A percentile compares a stretch with the other conserved stretches of the same genome.
phyloP scores from a whole-genome alignment of 2,329 filamentous ascomycete species.

The Triangularia setosa region DNA sequence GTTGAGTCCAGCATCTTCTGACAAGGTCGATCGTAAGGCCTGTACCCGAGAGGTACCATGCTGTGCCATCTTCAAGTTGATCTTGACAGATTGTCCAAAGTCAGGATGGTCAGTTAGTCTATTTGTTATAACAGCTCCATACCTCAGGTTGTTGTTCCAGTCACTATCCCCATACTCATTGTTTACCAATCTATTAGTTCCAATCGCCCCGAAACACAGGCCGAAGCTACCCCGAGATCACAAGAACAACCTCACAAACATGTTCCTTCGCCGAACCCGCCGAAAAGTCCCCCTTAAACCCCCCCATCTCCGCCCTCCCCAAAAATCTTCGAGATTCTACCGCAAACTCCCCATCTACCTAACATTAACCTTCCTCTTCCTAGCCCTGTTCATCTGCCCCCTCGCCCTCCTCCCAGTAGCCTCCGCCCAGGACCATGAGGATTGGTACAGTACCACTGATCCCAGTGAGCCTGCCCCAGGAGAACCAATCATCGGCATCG shows the following conservation, averaged over 20 bases:
- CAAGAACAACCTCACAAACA: background rate
- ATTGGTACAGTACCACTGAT: background rate
- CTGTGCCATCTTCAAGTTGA: background rate
- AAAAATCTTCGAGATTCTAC: background rate
- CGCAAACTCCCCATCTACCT: background rate
- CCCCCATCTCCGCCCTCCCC: background rate
- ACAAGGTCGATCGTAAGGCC: background rate
- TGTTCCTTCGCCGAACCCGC: background rate
- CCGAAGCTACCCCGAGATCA: background rate
- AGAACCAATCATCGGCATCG: slow-evolving; percentile 25
- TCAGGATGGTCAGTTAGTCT: background rate
- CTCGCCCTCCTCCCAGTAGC: slow-evolving; percentile 17
- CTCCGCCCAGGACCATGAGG: slow-evolving; percentile 1
- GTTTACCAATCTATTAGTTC: background rate
- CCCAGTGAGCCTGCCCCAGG: slow-evolving; percentile 4
- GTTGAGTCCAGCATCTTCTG: background rate
- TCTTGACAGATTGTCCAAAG: background rate
- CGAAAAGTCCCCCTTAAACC: background rate
- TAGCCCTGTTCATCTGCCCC: slow-evolving; percentile 22
- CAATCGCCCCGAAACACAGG: too few species aligned
- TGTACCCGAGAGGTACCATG: background rate
- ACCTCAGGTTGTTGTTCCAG: background rate
- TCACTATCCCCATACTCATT: background rate
- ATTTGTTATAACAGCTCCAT: background rate
- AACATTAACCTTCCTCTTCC: slow-evolving; percentile 17